Evolutionary conservation across 495 filamentous ascomycete genomes (phyloP), one percentile per base, ranked within the genome.

Genomic region (Neurospora tetraspora): DNA sequence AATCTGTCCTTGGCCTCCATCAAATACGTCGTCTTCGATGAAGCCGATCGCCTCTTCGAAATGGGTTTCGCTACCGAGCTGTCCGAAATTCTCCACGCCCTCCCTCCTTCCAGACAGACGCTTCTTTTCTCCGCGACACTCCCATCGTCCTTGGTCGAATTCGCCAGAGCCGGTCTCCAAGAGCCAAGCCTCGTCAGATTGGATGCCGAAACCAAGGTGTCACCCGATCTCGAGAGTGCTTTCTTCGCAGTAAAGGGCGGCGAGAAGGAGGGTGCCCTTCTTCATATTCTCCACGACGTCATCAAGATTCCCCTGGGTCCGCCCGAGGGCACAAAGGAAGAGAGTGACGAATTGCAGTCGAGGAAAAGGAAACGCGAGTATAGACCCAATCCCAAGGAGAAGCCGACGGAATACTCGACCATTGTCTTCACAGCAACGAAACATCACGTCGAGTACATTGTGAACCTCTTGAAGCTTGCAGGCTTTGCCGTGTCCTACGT

Each of bases 31-130:
- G 96, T 98, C 39, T 98, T 99, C 68, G 96, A 99, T 80, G 96
- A 99, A 79, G 96, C 96, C 16, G 96, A 99, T 85, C 87, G 96
- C 68, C 85, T 99, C 3, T 99, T 98, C 81, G 96, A 99, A 81
- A 97, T 98, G 93, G 96, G 96, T 73, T 99, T 99, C 80, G 93
- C 93, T 20, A 89, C 91, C 8, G 96, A 99, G 78, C 85, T 99
- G 68, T 91, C 91, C 3, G 96, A 99, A 81, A 98, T 99, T 86
- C 82, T 98, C 61, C 90, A 97, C 79, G 91, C 93, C 2, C 85
- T 99, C 42, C 96, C 96, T 8, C 80, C 89, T 8, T 90, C 89
- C 43, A 87, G 96, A 34, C 96, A 99, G 77, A 99, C 94, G 2
- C 86, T 98, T 20, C 85, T 99, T 18, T 98, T 97, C 79, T 98